Base-by-base conservation (phyloP, 192 early-diverging fungal species). In the Mycoemilia scoparia region DNA sequence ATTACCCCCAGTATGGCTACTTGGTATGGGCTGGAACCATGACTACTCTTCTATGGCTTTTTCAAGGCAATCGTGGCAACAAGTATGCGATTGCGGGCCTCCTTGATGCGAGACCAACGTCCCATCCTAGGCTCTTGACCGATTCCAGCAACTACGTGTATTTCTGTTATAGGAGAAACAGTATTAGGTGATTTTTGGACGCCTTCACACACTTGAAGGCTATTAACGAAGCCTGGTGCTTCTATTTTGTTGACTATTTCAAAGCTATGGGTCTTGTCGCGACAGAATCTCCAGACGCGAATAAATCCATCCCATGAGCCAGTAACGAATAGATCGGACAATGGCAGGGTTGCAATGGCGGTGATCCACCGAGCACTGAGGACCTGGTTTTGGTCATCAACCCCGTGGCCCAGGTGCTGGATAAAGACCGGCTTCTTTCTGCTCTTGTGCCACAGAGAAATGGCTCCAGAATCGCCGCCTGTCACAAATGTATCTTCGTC, bases 351-450 rank as follows among this genome's bases (percentile, higher is more conserved):
- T 4, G 87, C 82, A 19, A 98, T 43, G 1, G 89, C 55, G 13
- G 82, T 89, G 55, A 98, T 92, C 82, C 85, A 90, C 49, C 68
- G 66, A 31, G 74, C 66, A 28, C 52, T 47, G 9, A 29, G 27
- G 8, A 49, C 39, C 16, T 36, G 22, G 5, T 14, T 25, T 4
- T 29, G 24, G 4, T 19, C 34, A 13, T 29, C 24, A 39, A 64
- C 38, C 2, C 89, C 89, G 44, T 98, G 95, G 11, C 80, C 69
- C 2, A 67, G 30, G 24, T 73, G 50, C 29, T 73, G 60, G 5
- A 84, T 76, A 41, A 78, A 91, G 4, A 85, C 48, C 9, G 95
- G 87, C 46, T 96, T 96, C 64, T 98, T 98, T 43, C 75, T 77
- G 41, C 72, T 71, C 17, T 77, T 45, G 51, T 78, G 82, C 95